These are phyloP conservation scores for Phytophthora pinifolia DNA, from an alignment of 352 stramenopile genomes.

Conservation along the genomic window DNA sequence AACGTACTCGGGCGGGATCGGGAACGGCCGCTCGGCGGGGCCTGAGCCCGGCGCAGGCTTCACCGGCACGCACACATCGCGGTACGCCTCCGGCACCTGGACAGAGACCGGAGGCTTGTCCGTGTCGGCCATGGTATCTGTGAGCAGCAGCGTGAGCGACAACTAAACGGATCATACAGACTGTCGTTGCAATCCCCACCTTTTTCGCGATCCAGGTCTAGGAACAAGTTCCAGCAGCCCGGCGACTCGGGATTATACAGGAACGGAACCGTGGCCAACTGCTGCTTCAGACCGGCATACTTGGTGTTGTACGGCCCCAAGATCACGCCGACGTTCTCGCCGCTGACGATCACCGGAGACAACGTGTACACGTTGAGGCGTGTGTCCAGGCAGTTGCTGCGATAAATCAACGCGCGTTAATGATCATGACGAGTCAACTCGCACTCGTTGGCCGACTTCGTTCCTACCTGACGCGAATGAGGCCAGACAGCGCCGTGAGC, in stretches of 20 bases:
- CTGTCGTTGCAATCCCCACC: no score
- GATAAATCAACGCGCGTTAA: not conserved
- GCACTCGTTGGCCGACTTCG: not conserved
- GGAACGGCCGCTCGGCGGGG: conserved; percentile 66
- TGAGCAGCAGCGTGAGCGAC: no score
- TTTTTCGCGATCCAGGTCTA: conserved; percentile 72
- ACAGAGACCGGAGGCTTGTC: conserved; percentile 62
- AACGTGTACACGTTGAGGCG: conserved; percentile 92
- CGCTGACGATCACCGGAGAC: conserved; percentile 90
- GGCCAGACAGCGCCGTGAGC: conserved; percentile 84
- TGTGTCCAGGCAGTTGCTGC: conserved; percentile 94
- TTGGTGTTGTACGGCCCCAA: conserved; percentile 96
- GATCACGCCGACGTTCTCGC: conserved; percentile 94
- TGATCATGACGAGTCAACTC: no score
- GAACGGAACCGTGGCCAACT: conserved; percentile 56
- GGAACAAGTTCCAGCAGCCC: conserved; percentile 64
- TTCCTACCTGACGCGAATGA: conserved; percentile 81
- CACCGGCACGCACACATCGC: conserved; percentile 68
- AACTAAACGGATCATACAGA: no score
- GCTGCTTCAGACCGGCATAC: conserved; percentile 89
- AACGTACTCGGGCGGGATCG: conserved; percentile 72
- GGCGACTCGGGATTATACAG: conserved; percentile 44
- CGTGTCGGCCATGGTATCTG: conserved; percentile 40
- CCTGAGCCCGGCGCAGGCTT: conserved; percentile 45
- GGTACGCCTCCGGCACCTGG: conserved; percentile 58